Evolutionary conservation across 352 stramenopile genomes (phyloP), one percentile per base, ranked within the genome.

Genomic region (Phytopythium sindhum): DNA sequence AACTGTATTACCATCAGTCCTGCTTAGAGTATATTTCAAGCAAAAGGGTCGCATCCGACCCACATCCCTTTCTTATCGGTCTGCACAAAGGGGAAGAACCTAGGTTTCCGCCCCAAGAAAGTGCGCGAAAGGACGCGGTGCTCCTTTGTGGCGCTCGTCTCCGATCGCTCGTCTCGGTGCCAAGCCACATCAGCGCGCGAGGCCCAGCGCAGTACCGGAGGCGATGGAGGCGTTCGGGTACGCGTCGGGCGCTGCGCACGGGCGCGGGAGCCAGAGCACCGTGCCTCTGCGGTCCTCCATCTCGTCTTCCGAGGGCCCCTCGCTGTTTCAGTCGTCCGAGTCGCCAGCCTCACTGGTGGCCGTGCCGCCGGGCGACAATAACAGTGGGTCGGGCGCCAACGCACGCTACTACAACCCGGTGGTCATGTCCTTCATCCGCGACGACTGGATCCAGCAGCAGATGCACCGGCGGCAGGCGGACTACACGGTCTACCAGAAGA

Each of bases 371-470:
- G 31, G 29, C 28, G 51, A 42, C 28, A 56, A 15, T 17, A 39
- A 35, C 50, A 17, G 35, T 9, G 54, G 23, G 21, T n/a, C 19
- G 12, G 44, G 11, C 7, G 50, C 26, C 55, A 85, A 90, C 66
- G 78, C 72, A 45, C 80, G 80, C 44, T 92, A 84, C 69, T 93
- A 89, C 71, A 92, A 93, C 66, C 85, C 85, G 0, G 80, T 89
- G 7, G 85, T 96, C 45, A 89, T 93, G 80, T 80, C 75, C 12
- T 90, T 91, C 57, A 95, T 95, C 48, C 80, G 88, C 41, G 87
- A 96, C 64, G 85, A 96, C 67, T 96, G 88, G 86, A 90, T 96
- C 63, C 77, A 91, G 59, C 81, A 95, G 63, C 81, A 95, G 59
- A 57, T 96, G 28, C 75, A 75, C 4, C 65, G 73, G 29, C 80